These are phyloP conservation scores for Ceratobasidium sp. DNA, from an alignment of 1,284 basidiomycete genomes.

Conservation along the genomic window DNA sequence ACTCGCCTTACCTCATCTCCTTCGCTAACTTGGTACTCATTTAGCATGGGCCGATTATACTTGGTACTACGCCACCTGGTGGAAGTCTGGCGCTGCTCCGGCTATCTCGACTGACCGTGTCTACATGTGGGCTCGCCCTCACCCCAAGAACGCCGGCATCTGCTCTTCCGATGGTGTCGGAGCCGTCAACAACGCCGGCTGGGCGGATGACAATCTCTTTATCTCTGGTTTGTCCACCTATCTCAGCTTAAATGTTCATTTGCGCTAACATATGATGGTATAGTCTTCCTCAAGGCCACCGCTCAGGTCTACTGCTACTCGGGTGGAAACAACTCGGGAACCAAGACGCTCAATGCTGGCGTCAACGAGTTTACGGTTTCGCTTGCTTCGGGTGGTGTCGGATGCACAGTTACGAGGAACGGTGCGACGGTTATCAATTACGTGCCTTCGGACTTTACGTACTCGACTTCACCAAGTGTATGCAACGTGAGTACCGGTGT, in stretches of 20 bases:
- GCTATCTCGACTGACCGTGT: slow-evolving; percentile 58
- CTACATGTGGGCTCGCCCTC: slow-evolving; percentile 61
- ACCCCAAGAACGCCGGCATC: slow-evolving; percentile 56
- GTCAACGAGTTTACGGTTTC: slow-evolving; percentile 39
- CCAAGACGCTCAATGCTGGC: slow-evolving; percentile 23
- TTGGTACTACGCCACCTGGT: slow-evolving; percentile 46
- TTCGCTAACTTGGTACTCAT: not conserved
- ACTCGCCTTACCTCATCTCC: not conserved
- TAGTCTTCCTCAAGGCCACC: slow-evolving; percentile 19
- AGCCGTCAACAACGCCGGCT: slow-evolving; percentile 17
- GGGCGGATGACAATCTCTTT: slow-evolving; percentile 21
- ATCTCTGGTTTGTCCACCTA: not conserved
- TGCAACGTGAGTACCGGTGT: slow-evolving; percentile 16
- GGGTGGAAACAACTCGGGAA: slow-evolving; percentile 28
- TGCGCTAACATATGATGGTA: not conserved
- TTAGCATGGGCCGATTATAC: slow-evolving; percentile 37
- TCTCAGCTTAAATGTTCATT: not conserved
- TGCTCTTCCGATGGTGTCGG: slow-evolving; percentile 12
- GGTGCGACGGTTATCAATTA: slow-evolving; percentile 23
- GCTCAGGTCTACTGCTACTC: slow-evolving; percentile 30
- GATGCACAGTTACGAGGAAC: slow-evolving; percentile 21
- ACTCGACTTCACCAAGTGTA: slow-evolving; percentile 14
- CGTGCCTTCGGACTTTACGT: slow-evolving; percentile 19
- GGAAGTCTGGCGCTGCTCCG: slow-evolving; percentile 43
- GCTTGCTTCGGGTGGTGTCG: slow-evolving; percentile 31